These are phyloP conservation scores for Pulveroboletus sp. DNA, from an alignment of 768 basidiomycete genomes.

Conservation along the genomic window DNA sequence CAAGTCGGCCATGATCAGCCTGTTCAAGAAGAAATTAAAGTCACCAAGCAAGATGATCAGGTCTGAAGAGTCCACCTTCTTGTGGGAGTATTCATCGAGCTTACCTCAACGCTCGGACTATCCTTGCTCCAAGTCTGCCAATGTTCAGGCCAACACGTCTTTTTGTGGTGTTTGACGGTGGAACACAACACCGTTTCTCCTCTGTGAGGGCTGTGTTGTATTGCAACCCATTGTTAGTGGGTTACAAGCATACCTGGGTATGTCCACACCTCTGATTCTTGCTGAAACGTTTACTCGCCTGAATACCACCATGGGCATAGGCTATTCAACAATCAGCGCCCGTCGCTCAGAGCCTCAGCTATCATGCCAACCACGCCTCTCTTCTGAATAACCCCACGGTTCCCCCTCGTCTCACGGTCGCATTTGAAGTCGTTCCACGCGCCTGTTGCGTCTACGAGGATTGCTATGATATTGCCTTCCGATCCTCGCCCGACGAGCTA, in stretches of 20 bases:
- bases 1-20: no score
- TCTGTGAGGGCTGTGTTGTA: conserved; percentile 2
- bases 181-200: background rate
- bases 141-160: background rate
- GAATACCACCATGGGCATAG: background rate
- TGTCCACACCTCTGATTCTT: background rate
- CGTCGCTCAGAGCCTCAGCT: background rate
- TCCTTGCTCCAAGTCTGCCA: background rate
- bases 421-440: background rate
- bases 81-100: no score
- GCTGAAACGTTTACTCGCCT: background rate
- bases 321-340: background rate
- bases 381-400: background rate
- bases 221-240: background rate
- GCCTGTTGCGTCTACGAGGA: no score
- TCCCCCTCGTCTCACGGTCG: background rate
- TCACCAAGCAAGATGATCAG: no score
- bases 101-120: background rate
- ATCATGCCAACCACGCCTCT: no score
- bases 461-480: no score
- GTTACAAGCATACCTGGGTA: background rate
- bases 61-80: no score
- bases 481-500: no score
- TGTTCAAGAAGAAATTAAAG: no score
- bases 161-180: conserved; percentile 3